Base-by-base conservation (phyloP, 768 basidiomycete species). In the Pulveroboletus sp. region DNA sequence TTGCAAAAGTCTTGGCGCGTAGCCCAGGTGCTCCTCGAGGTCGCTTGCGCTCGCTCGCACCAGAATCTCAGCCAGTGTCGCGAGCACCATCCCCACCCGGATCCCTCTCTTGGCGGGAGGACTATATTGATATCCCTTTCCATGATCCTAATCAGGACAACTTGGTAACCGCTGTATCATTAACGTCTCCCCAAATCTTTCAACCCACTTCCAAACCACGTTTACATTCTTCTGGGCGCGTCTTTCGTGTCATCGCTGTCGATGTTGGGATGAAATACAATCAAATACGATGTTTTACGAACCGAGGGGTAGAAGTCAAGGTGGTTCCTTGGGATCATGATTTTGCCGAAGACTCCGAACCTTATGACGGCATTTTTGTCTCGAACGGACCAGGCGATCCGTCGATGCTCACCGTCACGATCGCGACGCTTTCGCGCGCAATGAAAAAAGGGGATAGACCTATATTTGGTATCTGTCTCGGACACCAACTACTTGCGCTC, bases 191-290 rank as follows among this genome's bases (percentile, higher is more conserved):
- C 2, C 78, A 81, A 33, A 57, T 92, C 14, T 90, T 85, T 75
- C 73, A 75, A 57, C 83, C 89, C 17, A 75, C 75, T 9, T 66
- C 67, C 32, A 63, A 63, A n/a, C 74, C 81, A 20, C 79, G 73
- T 45, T 65, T 81, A 29, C 90, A 97, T 63, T 87, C 90, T 3
- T 84, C 82, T 1, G 90, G 89, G 25, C 82, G 94, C 42, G 71
- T 81, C 1, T 65, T 98, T 25, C 87, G 97, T 51, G 80, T 99
- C 24, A 63, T 99, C 14, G 93, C 92, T 6, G 72, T 98, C 50
- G 97, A 99, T 66, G 95, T 98, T 43, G 97, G 97, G n/a, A 98
- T 98, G 91, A 99, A 99, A 71, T 97, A 90, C 75, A 98, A 98
- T 70, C 97, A 99, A 70, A 94, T 98, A 59, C 81, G 97, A 29